Evolutionary conservation across 176 grass and related monocot genomes (phyloP).

Genomic region (Otatea glauca): DNA sequence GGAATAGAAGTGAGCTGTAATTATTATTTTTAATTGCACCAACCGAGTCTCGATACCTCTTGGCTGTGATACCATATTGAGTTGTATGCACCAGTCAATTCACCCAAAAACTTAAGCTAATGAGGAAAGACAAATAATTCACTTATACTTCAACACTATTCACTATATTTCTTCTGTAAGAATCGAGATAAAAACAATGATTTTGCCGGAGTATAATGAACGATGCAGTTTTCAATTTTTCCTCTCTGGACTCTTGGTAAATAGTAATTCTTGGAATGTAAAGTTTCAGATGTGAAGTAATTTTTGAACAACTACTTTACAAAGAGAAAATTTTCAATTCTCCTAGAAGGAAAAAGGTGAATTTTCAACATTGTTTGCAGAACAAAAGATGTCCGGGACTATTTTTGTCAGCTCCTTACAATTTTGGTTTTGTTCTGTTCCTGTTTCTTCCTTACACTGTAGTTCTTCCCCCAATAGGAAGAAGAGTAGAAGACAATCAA

Average conservation of each 20-base stretch:
- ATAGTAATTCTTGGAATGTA: background rate
- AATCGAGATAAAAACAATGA: background rate
- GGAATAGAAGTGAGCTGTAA: no score
- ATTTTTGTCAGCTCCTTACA: no score
- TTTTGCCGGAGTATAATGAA: background rate
- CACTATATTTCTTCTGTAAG: background rate
- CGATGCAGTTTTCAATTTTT: background rate
- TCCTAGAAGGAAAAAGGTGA: background rate
- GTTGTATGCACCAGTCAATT: no score
- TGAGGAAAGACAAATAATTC: no score
- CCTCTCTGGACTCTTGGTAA: background rate
- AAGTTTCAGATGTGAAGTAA: constrained; percentile 10
- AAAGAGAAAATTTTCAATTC: background rate
- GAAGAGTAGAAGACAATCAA: background rate
- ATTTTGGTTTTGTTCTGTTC: background rate
- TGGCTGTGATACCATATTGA: no score
- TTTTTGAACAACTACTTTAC: background rate
- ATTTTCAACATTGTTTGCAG: background rate
- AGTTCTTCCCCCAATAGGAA: background rate
- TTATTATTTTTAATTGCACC: no score
- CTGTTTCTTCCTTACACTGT: background rate
- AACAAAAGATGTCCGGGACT: background rate
- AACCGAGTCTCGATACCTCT: no score
- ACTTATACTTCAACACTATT: no score
- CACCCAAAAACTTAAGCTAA: no score